A percentile compares a stretch with the other conserved stretches of the same genome.
phyloP scores from a whole-genome alignment of 495 filamentous ascomycete species.

The Xylaria longipes region DNA sequence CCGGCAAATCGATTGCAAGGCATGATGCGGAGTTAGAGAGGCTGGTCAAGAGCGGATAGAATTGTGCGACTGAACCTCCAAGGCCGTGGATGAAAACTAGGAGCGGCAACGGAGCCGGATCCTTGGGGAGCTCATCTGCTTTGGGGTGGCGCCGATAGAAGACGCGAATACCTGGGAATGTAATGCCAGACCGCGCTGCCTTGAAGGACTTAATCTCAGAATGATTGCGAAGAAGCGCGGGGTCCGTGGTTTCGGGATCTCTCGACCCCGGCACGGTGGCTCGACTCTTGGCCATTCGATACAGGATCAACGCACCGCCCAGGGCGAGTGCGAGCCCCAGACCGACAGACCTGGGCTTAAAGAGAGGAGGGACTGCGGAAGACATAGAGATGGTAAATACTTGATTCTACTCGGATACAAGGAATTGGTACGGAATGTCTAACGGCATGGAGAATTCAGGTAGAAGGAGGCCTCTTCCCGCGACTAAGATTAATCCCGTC shows the following conservation, averaged over 20 bases:
- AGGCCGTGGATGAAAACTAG: constrained; percentile 92
- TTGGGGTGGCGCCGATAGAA: constrained; percentile 86
- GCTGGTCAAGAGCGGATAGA: constrained; percentile 80
- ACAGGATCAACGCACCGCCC: constrained; percentile 34
- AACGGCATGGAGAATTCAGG: background rate
- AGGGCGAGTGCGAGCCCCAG: constrained; percentile 34
- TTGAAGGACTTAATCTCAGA: constrained; percentile 74
- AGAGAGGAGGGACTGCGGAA: constrained; percentile 25
- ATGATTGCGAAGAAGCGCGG: constrained; percentile 77
- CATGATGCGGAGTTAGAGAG: constrained; percentile 86
- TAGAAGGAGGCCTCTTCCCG: background rate
- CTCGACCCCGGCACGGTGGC: constrained; percentile 33
- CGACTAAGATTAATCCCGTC: background rate
- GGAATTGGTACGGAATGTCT: background rate
- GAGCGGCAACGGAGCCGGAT: constrained; percentile 76
- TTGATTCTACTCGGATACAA: constrained; percentile 10
- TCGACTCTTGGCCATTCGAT: constrained; percentile 39
- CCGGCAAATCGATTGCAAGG: constrained; percentile 87
- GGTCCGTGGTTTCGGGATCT: constrained; percentile 63
- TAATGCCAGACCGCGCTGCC: constrained; percentile 61
- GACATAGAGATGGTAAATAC: constrained; percentile 38
- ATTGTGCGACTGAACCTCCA: constrained; percentile 88
- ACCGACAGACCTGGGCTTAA: constrained; percentile 29
- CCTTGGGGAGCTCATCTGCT: constrained; percentile 73
- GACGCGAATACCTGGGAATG: constrained; percentile 79